A percentile compares a stretch with the other conserved stretches of the same genome.
These are phyloP conservation scores for Penicillium soppii DNA, from an alignment of 495 filamentous ascomycete genomes.

Conservation along the genomic window DNA sequence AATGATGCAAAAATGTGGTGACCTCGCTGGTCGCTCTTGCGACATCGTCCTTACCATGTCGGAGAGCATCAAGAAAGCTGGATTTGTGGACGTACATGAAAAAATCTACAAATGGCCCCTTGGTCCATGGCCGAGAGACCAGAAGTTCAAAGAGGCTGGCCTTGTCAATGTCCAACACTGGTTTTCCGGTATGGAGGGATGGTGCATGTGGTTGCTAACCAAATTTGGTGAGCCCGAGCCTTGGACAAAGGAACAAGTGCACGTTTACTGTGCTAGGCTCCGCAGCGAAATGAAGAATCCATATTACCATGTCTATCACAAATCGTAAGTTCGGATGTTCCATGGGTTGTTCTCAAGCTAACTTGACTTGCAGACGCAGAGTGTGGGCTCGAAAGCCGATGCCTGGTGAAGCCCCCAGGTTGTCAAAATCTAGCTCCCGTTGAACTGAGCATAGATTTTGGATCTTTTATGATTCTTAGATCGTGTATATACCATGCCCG, in stretches of 20 bases:
- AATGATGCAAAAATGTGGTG: slow-evolving; percentile 17
- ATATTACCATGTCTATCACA: slow-evolving; percentile 16
- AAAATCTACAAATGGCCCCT: slow-evolving; percentile 62
- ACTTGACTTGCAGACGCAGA: slow-evolving; percentile 9
- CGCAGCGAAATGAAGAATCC: slow-evolving; percentile 22
- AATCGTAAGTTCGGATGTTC: slow-evolving; percentile 5
- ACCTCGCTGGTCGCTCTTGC: slow-evolving; percentile 14
- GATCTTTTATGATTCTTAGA: not conserved
- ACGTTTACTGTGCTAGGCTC: slow-evolving; percentile 19
- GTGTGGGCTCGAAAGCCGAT: slow-evolving; percentile 24
- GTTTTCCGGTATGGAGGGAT: slow-evolving; percentile 31
- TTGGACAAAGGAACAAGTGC: slow-evolving; percentile 26
- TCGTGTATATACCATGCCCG: slow-evolving; percentile 4
- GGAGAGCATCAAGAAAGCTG: slow-evolving; percentile 27
- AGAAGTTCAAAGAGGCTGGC: slow-evolving; percentile 63
- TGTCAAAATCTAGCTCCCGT: not conserved
- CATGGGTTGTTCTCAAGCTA: not conserved
- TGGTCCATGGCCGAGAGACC: slow-evolving; percentile 66
- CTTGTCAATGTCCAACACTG: slow-evolving; percentile 60
- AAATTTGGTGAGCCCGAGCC: slow-evolving; percentile 21
- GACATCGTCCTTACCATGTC: slow-evolving; percentile 20
- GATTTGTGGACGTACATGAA: slow-evolving; percentile 36
- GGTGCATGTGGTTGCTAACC: slow-evolving; percentile 28
- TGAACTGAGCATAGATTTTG: not conserved
- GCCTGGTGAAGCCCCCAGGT: slow-evolving; percentile 9